phyloP scores from a whole-genome alignment of 2,329 filamentous ascomycete genomes.

The Clarireedia hainanense region DNA sequence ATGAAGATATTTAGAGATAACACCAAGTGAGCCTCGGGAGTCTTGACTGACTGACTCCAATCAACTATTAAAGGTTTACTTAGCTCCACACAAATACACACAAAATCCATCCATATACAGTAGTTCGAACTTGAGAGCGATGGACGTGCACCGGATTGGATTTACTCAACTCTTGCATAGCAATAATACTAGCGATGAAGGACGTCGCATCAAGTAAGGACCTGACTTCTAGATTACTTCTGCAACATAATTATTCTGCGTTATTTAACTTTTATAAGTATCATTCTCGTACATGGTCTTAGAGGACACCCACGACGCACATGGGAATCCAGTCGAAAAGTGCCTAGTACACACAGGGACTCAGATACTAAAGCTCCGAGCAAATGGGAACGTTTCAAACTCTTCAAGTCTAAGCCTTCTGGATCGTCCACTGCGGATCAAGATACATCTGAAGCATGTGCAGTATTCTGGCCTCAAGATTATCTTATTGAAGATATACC shows the following conservation, averaged over 20 bases:
- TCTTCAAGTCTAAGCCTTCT: neutral
- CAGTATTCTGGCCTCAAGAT: slow-evolving; percentile 31
- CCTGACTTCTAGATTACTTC: neutral
- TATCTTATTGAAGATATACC: slow-evolving; percentile 32
- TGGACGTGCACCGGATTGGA: neutral
- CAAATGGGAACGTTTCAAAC: neutral
- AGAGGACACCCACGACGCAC: neutral
- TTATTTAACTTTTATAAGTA: neutral
- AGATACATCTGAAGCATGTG: neutral
- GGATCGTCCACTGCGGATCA: neutral
- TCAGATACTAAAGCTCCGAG: neutral
- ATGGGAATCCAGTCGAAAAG: neutral
- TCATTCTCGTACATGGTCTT: neutral
- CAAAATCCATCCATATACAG: neutral
- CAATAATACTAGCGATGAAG: neutral
- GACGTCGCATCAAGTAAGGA: neutral
- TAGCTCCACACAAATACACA: neutral
- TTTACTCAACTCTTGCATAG: neutral
- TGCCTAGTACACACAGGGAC: neutral
- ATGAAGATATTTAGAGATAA: no score
- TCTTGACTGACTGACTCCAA: no score
- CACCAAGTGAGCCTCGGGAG: no score
- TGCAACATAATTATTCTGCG: neutral
- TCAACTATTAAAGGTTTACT: no score
- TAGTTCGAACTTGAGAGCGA: neutral